Evolutionary conservation across 345 rosid genomes (phyloP), one percentile per base, ranked within the genome.

Genomic region (Citrus inodora): DNA sequence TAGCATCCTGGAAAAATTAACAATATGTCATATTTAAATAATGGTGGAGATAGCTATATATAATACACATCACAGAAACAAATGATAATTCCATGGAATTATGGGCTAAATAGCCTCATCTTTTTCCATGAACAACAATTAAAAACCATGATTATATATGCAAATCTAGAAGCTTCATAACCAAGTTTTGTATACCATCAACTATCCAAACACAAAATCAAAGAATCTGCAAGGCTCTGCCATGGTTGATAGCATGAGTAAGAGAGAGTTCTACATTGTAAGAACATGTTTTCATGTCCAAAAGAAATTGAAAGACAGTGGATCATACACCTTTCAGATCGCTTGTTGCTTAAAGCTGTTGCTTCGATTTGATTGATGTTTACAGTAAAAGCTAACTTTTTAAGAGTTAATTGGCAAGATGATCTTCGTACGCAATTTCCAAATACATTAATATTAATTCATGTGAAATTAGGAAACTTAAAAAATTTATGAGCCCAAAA

Each of bases 1-100:
- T 90, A 70, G 99, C 92, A 90, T 97, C 99, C 99, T 97, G 87
- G 62, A 81, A 83, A 33, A 79, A 25, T 63, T 75, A 79, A 82
- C 69, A 67, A 76, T 70, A 78, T 19, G 28, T 27, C 73, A 68
- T 37, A 6, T 61, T 35, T 62, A 70, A 79, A 30, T 70, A 77
- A 55, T 51, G 75, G 61, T 51, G 63, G 35, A 67, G 21, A 13
- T 25, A 37, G 81, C 65, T 74, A 19, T 30, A 56, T 53, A 69
- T 30, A 42, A 3, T 33, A 42, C 64, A 67, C 72, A 68, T 58
- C 59, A 46, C 17, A 28, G 70, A 46, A 74, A 60, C 33, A 30
- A 28, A 71, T 71, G 61, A 9, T 27, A 33, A 53, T 61, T 67
- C 38, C 19, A 53, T 7, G 4, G 27, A 25, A 25, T 32, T 32